phyloP scores from a whole-genome alignment of 2,329 filamentous ascomycete genomes.

The Diatrype stigma region DNA sequence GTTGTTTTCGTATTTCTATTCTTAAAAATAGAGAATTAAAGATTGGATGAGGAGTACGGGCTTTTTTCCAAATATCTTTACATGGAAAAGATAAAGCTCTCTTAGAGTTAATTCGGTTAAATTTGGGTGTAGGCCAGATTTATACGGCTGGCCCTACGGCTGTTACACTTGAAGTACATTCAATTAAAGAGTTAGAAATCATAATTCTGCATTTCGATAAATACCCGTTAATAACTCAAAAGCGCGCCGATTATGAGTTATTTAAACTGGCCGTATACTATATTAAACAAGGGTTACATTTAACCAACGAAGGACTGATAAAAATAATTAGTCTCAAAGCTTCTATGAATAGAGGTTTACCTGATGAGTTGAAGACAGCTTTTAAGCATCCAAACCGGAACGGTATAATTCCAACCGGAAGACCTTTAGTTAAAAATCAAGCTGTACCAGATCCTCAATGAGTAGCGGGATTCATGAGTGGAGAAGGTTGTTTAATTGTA shows the following conservation, averaged over 20 bases:
- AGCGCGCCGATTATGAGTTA: constrained; percentile 1
- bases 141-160: too few relatives aligned
- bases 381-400: neutral
- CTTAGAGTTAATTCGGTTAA: too few relatives aligned
- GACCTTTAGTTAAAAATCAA: neutral
- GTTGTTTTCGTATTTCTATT: too few relatives aligned
- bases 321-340: neutral
- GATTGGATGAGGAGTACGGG: too few relatives aligned
- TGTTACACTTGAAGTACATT: neutral
- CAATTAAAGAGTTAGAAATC: neutral
- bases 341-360: neutral
- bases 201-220: constrained; percentile 13
- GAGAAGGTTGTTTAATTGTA: constrained; percentile 14
- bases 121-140: too few relatives aligned
- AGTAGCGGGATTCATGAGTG: constrained; percentile 15
- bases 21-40: too few relatives aligned
- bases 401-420: too few relatives aligned
- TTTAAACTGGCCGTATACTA: neutral
- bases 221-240: constrained; percentile 16
- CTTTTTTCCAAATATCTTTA: too few relatives aligned
- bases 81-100: too few relatives aligned
- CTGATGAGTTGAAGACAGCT: neutral
- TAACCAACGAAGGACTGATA: neutral
- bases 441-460: too few relatives aligned
- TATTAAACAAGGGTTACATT: neutral